Evolutionary conservation across 225 moss, liverwort and hornwort genomes (phyloP), one percentile per base, ranked within the genome.

Genomic region (Pleurozium schreberi): DNA sequence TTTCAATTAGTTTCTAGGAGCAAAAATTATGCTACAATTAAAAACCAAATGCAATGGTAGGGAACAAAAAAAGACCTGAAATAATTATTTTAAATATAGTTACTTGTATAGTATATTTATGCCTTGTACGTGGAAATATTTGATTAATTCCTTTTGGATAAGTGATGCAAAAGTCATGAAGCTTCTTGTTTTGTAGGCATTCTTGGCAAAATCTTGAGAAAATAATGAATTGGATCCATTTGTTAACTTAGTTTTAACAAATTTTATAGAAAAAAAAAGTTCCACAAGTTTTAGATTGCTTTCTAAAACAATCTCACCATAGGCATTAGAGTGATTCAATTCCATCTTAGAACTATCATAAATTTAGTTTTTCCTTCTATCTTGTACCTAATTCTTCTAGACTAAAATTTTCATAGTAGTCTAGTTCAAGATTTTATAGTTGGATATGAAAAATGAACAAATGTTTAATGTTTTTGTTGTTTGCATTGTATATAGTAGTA

Each of bases 1-100:
- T 40, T 40, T 40, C 8, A 40, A 23, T 40, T 1, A 0, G 0
- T 40, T 8, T 4, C 8, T 0, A 8, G 0, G 23, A 68, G 2
- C 12, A 38, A 38, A n/a, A 38, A 4, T 27, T 67, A 10, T 68
- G 23, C 13, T 2, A 23, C 23, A 68, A 40, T n/a, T 68, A 40
- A 13, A 14, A 2, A 8, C 4, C 23, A 68, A 68, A 23, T 1
- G 13, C 0, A 0, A 68, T 1, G 4, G 13, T 8, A 4, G 13
- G 3, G 13, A 69, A 69, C 8, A 7, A 2, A 40, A 69, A 68
- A 34, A 0, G 18, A 19, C 1, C 22, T 12, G n/a, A 68, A n/a
- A n/a, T 22, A 12, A 21, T 67, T n/a, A 21, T 68, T 31, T 8
- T 15, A 31, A 28, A 62, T 0, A 7, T 10, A 10, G 12, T 68